Percentiles rank a stretch among this genome's conserved stretches.
phyloP scores from a whole-genome alignment of 345 rosid genomes.

The Eucalyptus melliodora region DNA sequence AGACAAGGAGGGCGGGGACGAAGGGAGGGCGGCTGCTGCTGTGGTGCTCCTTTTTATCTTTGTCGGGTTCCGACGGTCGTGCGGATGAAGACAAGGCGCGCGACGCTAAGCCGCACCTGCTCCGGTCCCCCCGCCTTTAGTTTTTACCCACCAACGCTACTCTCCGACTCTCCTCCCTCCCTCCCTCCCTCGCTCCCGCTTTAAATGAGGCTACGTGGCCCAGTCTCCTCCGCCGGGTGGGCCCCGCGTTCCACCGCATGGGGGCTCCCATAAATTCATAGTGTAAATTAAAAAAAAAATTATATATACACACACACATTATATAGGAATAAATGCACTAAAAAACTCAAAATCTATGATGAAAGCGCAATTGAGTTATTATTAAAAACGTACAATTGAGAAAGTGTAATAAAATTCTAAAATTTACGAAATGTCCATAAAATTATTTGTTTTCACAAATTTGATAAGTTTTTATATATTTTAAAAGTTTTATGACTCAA shows the following conservation, averaged over 20 bases:
- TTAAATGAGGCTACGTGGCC: background rate
- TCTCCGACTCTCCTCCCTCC: background rate
- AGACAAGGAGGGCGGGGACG: background rate
- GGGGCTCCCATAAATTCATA: background rate
- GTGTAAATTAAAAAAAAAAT: too few species aligned
- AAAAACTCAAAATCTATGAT: too few species aligned
- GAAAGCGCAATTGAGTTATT: too few species aligned
- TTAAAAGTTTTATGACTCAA: rapidly evolving
- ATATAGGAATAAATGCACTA: too few species aligned
- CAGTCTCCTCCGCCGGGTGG: background rate
- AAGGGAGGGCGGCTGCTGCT: background rate
- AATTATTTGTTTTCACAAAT: too few species aligned
- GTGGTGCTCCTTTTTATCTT: background rate
- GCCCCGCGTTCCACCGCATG: background rate
- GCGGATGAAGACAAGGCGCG: background rate
- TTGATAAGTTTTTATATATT: too few species aligned
- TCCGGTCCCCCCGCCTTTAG: background rate
- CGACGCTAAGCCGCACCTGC: background rate
- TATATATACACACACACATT: rapidly evolving
- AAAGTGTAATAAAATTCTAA: rapidly evolving
- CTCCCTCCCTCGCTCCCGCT: background rate
- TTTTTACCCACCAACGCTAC: background rate
- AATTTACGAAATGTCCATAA: too few species aligned
- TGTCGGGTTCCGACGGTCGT: background rate
- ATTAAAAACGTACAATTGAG: rapidly evolving